phyloP scores from a whole-genome alignment of 2,329 filamentous ascomycete genomes.

The Fonsecaea nubica region DNA sequence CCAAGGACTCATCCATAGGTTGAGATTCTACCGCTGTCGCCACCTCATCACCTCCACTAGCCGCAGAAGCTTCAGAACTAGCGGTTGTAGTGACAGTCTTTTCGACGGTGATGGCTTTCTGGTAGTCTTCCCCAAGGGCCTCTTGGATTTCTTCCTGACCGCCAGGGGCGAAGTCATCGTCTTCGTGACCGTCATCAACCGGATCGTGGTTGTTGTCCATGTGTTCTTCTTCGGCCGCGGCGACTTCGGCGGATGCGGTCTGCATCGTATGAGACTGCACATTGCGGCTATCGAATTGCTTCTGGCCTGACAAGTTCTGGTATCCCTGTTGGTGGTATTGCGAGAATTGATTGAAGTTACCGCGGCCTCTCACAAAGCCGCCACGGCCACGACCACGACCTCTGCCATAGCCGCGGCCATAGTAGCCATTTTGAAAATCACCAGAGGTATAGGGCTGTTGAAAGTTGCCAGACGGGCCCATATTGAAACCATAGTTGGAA shows the following conservation, averaged over 20 bases:
- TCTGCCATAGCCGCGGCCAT: constrained; percentile 71
- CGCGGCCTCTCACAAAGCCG: constrained; percentile 49
- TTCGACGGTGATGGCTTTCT: constrained; percentile 25
- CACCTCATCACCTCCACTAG: constrained; percentile 13
- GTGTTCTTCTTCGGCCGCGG: constrained; percentile 25
- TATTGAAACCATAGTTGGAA: constrained; percentile 77
- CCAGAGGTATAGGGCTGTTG: constrained; percentile 63
- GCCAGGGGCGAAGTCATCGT: constrained; percentile 46
- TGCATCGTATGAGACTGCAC: constrained; percentile 21
- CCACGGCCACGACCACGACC: constrained; percentile 71
- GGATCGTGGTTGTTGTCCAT: constrained; percentile 24
- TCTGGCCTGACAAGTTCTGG: constrained; percentile 29
- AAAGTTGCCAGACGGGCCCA: constrained; percentile 82
- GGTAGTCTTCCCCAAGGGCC: constrained; percentile 39
- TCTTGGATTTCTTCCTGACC: constrained; percentile 46
- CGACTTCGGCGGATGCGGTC: constrained; percentile 24
- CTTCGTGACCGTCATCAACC: constrained; percentile 38
- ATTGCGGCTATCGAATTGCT: constrained; percentile 30
- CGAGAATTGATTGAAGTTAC: constrained; percentile 45
- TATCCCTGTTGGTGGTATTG: constrained; percentile 44
- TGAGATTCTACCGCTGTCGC: constrained; percentile 24
- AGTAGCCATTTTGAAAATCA: constrained; percentile 72
- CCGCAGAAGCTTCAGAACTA: constrained; percentile 15
- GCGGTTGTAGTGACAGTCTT: constrained; percentile 21
- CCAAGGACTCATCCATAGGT: constrained; percentile 17